These are phyloP conservation scores for Tylopilus felleus DNA, from an alignment of 768 basidiomycete genomes.

Conservation along the genomic window DNA sequence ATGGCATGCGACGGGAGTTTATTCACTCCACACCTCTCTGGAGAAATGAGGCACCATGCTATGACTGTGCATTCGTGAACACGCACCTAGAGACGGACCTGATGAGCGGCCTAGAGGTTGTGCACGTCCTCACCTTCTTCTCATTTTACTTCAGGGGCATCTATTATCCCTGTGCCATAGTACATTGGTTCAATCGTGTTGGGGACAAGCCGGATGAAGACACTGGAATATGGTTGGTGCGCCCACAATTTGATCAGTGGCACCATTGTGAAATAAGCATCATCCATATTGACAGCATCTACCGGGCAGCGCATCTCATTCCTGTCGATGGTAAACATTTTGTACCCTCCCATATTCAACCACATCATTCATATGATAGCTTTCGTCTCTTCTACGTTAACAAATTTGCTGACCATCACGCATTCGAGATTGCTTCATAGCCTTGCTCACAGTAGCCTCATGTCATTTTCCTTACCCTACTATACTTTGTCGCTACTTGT, in stretches of 20 bases:
- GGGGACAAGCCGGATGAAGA: slow-evolving; percentile 20
- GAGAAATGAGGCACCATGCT: background rate
- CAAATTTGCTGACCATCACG: too few species aligned
- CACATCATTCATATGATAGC: too few species aligned
- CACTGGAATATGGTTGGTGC: slow-evolving; percentile 31
- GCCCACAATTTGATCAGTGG: slow-evolving; percentile 1
- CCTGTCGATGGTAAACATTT: too few species aligned
- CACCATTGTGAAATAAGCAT: background rate
- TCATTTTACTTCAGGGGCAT: slow-evolving; percentile 10
- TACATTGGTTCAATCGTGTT: slow-evolving; percentile 21
- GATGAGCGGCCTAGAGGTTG: slow-evolving; percentile 20
- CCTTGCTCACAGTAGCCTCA: too few species aligned
- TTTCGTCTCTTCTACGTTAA: too few species aligned
- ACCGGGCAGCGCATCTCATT: background rate
- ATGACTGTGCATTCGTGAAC: slow-evolving; percentile 25
- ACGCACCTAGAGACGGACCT: background rate
- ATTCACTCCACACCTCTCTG: background rate
- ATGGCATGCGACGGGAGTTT: background rate
- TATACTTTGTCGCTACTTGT: too few species aligned
- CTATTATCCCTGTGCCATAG: slow-evolving; percentile 17
- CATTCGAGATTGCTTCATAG: too few species aligned
- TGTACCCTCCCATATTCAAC: too few species aligned
- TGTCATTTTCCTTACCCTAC: too few species aligned
- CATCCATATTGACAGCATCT: background rate
- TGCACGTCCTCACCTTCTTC: slow-evolving; percentile 19